Evolutionary conservation across 176 grass and related monocot species (phyloP).

Genomic region (Musa troglodytarum): DNA sequence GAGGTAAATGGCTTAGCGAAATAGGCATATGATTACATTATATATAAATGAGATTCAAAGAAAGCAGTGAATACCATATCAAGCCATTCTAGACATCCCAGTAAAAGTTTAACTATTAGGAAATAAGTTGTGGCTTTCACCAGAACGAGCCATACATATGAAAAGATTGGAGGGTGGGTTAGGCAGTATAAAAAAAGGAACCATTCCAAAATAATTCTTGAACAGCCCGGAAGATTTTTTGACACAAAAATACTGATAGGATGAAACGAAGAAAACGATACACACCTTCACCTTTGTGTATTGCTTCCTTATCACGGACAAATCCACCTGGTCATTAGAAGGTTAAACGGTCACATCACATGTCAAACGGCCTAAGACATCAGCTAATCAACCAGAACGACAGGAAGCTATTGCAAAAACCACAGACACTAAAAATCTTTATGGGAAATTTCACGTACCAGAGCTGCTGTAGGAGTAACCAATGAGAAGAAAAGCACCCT

Average conservation of each 20-base stretch:
- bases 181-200: background rate
- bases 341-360: conserved; percentile 22
- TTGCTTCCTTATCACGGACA: conserved; percentile 43
- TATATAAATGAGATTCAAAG: background rate
- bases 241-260: background rate
- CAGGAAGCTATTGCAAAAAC: background rate
- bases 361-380: conserved; percentile 4
- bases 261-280: background rate
- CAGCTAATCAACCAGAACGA: no score
- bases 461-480: conserved; percentile 60
- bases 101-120: background rate
- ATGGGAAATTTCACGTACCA: conserved; percentile 25
- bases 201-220: background rate
- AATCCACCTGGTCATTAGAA: conserved; percentile 50
- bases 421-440: background rate
- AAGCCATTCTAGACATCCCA: background rate
- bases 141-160: background rate
- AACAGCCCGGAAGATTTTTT: background rate
- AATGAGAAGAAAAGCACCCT: conserved; percentile 69
- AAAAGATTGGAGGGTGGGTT: background rate
- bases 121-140: background rate
- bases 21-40: background rate
- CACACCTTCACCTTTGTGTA: conserved; percentile 60
- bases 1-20: background rate
- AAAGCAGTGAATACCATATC: background rate